Conservation (phyloP, 139 green algal species). For the Micractinium conductrix region DNA sequence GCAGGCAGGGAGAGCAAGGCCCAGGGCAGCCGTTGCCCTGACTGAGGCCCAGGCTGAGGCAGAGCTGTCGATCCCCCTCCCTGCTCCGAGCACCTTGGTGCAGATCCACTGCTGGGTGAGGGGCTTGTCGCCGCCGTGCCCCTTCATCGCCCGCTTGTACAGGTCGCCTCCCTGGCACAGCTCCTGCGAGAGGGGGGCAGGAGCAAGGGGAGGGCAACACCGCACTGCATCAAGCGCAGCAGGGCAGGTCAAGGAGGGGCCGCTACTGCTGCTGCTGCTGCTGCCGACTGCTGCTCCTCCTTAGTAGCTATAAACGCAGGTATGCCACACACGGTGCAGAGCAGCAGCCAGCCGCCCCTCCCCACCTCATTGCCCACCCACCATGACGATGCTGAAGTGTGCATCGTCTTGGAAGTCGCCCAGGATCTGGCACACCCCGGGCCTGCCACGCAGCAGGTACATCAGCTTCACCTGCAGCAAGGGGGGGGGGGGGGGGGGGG, state of each 20-base stretch:
- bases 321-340: too few relatives aligned
- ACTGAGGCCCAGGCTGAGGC: too few relatives aligned
- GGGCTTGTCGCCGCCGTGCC: neutral
- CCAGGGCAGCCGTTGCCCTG: too few relatives aligned
- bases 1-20: too few relatives aligned
- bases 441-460: constrained; percentile 16
- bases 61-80: too few relatives aligned
- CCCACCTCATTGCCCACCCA: constrained; percentile 53
- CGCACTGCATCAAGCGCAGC: neutral
- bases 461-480: constrained; percentile 30
- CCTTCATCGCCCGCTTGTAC: constrained; percentile 65
- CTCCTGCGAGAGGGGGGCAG: neutral
- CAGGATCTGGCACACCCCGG: constrained; percentile 63
- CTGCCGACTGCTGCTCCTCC: too few relatives aligned
- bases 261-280: too few relatives aligned
- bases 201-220: neutral
- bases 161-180: constrained; percentile 74
- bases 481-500: neutral
- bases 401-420: constrained; percentile 67
- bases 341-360: too few relatives aligned
- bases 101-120: constrained; percentile 78
- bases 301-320: too few relatives aligned
- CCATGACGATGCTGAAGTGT: constrained; percentile 76
- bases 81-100: too few relatives aligned
- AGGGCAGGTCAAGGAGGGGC: neutral